These are phyloP conservation scores for Chloranthus sessilifolius DNA, from an alignment of 164 flowering plant species.

Conservation along the genomic window DNA sequence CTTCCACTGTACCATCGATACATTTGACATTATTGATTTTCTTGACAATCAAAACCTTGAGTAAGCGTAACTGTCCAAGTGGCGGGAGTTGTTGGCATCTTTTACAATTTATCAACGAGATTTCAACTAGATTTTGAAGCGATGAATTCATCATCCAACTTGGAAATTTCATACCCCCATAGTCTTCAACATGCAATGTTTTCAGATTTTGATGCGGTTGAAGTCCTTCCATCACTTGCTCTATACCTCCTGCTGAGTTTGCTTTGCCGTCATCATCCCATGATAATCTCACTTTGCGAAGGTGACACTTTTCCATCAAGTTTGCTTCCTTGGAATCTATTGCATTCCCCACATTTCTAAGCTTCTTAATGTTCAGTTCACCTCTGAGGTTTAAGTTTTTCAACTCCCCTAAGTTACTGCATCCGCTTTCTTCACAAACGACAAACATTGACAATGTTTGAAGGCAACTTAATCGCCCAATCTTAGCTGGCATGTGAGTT, in stretches of 20 bases:
- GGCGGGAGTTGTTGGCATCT: slow-evolving; percentile 15
- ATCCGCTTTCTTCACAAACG: background rate
- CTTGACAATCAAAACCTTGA: too few relatives aligned
- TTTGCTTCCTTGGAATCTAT: background rate
- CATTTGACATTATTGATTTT: slow-evolving; percentile 10
- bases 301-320: slow-evolving; percentile 1
- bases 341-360: slow-evolving; percentile 2
- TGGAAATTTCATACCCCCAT: slow-evolving; percentile 19
- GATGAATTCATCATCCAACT: slow-evolving; percentile 9
- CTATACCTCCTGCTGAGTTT: background rate
- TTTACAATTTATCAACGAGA: slow-evolving; percentile 16
- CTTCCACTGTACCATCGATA: too few relatives aligned
- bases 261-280: background rate
- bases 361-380: background rate
- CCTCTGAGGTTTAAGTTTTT: slow-evolving; percentile 5
- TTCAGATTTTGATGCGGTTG: slow-evolving; percentile 20
- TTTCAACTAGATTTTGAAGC: slow-evolving; percentile 7
- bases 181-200: slow-evolving; percentile 11
- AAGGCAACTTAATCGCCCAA: slow-evolving; percentile 5
- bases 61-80: slow-evolving; percentile 19
- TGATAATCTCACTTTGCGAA: background rate
- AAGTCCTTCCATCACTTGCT: slow-evolving; percentile 11
- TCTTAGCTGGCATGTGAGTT: slow-evolving; percentile 1
- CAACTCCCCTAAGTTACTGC: background rate
- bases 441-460: slow-evolving; percentile 19